Base-by-base conservation (phyloP, 257 asterid species). In the Datura wrightii region DNA sequence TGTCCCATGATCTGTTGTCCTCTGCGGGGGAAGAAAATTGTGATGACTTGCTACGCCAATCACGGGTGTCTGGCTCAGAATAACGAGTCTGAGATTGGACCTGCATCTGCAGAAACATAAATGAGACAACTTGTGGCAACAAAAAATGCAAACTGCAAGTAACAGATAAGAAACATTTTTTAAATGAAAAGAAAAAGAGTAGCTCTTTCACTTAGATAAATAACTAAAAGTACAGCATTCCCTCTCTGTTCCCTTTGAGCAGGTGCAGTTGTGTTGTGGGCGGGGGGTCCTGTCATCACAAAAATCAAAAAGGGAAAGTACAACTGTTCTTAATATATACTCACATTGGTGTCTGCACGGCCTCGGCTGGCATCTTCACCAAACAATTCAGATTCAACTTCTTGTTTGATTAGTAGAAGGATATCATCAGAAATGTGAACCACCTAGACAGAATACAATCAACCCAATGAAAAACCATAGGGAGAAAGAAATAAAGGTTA, bases 371-470 rank as follows among this genome's bases (percentile, higher is more conserved):
- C 91, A 71, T 95, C 97, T 70, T 87, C 83, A 42, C 97, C 98
- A 90, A 91, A 93, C 90, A 92, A 6, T 67, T 97, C 99, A 84
- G 94, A 91, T 79, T 93, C 99, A 84, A 95, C 86, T 88, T 93
- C 99, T 88, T 91, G 95, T 87, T 94, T 95, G 74, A 92, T 92
- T 88, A 87, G 90, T 88, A 87, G 90, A n/a, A 92, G 86, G 79
- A 97, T 92, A 31, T 89, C 94, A 83, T 95, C 97, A 11, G 97
- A 83, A 84, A 92, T 87, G 78, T 8, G 53, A 14, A 86, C 92
- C 86, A 89, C 97, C 98, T 96, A 82, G 24, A 85, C 50, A 24
- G 80, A 81, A 44, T 24, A 37, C n/a, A 86, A 86, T 44, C 69
- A 85, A 76, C 48, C 85, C 48, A 44, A 50, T 59, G 6, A 48